phyloP scores from a whole-genome alignment of 257 asterid genomes.

The Salvia hispanica region DNA sequence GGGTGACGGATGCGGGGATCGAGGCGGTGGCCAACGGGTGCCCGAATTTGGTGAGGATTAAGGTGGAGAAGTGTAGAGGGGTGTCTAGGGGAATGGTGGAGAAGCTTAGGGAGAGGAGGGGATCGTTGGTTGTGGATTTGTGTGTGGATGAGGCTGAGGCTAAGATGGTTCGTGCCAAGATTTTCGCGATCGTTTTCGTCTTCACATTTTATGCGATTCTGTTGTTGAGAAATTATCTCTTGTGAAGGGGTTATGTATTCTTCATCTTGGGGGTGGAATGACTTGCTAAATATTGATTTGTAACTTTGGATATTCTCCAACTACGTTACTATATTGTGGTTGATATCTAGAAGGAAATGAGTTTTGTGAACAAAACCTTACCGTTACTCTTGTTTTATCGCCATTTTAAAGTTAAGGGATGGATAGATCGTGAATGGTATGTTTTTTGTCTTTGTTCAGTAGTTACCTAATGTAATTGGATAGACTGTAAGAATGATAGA shows the following conservation, averaged over 20 bases:
- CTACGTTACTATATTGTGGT: no score
- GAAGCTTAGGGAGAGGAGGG: constrained; percentile 68
- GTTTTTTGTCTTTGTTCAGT: no score
- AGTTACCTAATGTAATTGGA: no score
- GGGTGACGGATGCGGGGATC: constrained; percentile 68
- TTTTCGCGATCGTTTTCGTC: background rate
- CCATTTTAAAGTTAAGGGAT: no score
- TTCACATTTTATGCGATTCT: constrained; percentile 2
- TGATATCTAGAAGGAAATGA: no score
- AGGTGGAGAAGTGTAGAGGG: constrained; percentile 77
- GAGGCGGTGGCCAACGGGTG: constrained; percentile 73
- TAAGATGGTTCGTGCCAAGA: background rate
- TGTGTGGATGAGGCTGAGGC: constrained; percentile 59
- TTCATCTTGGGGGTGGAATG: no score
- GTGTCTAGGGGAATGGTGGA: constrained; percentile 64
- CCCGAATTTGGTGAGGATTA: constrained; percentile 76
- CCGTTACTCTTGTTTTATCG: no score
- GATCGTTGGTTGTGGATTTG: constrained; percentile 55
- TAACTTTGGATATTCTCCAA: no score
- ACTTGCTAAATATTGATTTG: no score
- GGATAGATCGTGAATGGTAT: no score
- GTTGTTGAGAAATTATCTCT: constrained; percentile 15
- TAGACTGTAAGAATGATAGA: no score
- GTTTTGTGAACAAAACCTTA: no score
- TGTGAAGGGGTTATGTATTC: background rate